Base-by-base conservation (phyloP, 2,329 filamentous ascomycete species). In the Stemphylium beticola region DNA sequence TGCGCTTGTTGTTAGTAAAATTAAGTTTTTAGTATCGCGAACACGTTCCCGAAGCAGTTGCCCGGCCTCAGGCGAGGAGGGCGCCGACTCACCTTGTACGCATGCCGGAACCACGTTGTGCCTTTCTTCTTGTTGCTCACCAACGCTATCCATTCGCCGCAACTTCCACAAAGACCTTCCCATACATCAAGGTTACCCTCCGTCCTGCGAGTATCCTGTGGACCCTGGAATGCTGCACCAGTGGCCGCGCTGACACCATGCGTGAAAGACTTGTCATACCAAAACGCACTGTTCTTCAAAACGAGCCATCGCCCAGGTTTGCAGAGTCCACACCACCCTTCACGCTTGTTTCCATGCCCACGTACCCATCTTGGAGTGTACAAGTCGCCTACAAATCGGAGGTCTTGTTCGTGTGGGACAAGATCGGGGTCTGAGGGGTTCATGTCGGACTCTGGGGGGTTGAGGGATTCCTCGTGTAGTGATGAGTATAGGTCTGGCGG, bases 201-300 rank as follows among this genome's bases (percentile, higher is more conserved):
- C 79, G 90, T 91, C 44, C 90, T 83, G 53, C 90, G 81, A 18
- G 86, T 90, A 67, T 91, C 84, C 57, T 89, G 85, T 2, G 91
- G 91, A 63, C 89, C 87, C 71, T 91, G 87, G 77, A 95, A 93
- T 3, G 88, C 85, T 59, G 83, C 87, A 20, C 91, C 91, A 0
- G 91, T 93, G 4, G 89, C 88, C 24, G 90, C 91, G 69, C 89
- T 92, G 73, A 96, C 91, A 44, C 91, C 91, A 69, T 96, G 92
- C 2, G 89, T 91, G 74, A 95, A 96, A 53, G 88, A 91, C 80
- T 95, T 93, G 79, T 96, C 91, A 75, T 96, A 96, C 91, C 92
- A 96, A 74, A 91, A 96, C 6, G 91, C 91, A 50, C 89, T 93
- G 77, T 96, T 95, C 79, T 95, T 96, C 55, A 96, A 80, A 14